phyloP scores from a whole-genome alignment of 1,284 basidiomycete genomes.

The Moesziomyces sp. region DNA sequence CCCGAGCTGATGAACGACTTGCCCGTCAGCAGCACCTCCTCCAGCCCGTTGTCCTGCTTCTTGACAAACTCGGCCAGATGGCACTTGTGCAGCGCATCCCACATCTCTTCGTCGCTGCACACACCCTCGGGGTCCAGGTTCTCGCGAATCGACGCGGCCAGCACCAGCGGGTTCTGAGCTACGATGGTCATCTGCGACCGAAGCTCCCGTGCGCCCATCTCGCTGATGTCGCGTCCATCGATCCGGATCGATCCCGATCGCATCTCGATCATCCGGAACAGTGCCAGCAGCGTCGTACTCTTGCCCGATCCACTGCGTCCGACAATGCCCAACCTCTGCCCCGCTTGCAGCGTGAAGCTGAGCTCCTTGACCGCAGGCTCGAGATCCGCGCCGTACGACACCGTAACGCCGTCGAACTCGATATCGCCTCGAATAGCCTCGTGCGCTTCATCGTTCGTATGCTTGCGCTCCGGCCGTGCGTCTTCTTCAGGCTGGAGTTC shows the following conservation, averaged over 20 bases:
- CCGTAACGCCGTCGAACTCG: slow-evolving; percentile 35
- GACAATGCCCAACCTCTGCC: slow-evolving; percentile 48
- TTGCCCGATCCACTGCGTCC: slow-evolving; percentile 56
- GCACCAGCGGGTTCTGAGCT: slow-evolving; percentile 60
- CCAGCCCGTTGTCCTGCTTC: slow-evolving; percentile 47
- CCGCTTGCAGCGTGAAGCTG: slow-evolving; percentile 35
- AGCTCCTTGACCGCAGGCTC: slow-evolving; percentile 50
- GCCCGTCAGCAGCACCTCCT: slow-evolving; percentile 32
- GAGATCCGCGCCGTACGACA: slow-evolving; percentile 39
- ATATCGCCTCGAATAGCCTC: slow-evolving; percentile 32
- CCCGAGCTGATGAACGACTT: slow-evolving; percentile 40
- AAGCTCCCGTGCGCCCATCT: slow-evolving; percentile 23
- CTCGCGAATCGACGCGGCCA: slow-evolving; percentile 59
- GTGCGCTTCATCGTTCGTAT: background rate
- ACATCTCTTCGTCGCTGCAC: slow-evolving; percentile 56
- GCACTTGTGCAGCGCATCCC: slow-evolving; percentile 58
- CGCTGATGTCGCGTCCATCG: slow-evolving; percentile 36
- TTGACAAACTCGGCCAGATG: slow-evolving; percentile 56
- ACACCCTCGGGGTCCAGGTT: slow-evolving; percentile 58
- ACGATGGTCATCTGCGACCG: slow-evolving; percentile 56
- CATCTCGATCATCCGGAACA: slow-evolving; percentile 56
- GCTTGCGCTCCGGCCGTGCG: slow-evolving; percentile 5
- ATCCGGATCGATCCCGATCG: slow-evolving; percentile 45
- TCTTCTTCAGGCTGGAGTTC: slow-evolving; percentile 49
- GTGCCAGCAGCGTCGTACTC: slow-evolving; percentile 52